phyloP scores from a whole-genome alignment of 208 protist species.

The Leishmania tarentolae region DNA sequence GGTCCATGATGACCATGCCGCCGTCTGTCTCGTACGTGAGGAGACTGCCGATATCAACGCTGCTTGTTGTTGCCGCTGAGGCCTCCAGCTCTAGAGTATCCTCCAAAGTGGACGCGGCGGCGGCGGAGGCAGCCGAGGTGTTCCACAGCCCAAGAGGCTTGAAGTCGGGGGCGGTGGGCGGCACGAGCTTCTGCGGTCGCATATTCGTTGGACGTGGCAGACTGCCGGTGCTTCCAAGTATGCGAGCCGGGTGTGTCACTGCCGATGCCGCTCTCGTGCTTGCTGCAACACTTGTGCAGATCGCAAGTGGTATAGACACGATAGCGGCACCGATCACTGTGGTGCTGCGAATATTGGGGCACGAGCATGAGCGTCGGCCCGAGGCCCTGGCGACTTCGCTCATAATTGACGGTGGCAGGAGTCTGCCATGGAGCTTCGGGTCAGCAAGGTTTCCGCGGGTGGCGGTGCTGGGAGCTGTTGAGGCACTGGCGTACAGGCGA shows the following conservation, averaged over 20 bases:
- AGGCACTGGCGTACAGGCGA: not conserved
- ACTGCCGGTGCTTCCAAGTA: not conserved
- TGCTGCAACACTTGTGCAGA: not conserved
- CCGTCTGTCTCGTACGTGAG: slow-evolving; percentile 16
- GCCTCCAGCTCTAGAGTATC: not conserved
- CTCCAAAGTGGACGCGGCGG: not conserved
- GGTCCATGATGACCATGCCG: slow-evolving; percentile 11
- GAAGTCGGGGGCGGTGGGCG: not conserved
- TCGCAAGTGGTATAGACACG: not conserved
- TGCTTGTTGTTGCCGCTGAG: too few species aligned
- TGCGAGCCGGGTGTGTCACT: not conserved
- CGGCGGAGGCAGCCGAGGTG: not conserved
- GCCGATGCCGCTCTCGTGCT: not conserved
- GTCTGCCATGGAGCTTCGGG: not conserved
- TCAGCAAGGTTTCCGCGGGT: not conserved
- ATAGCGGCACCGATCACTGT: not conserved
- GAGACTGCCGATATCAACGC: slow-evolving; percentile 3
- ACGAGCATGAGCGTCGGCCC: slow-evolving; percentile 6
- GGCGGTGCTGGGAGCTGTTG: not conserved
- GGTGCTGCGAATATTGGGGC: slow-evolving; percentile 4
- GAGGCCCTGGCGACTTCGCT: not conserved
- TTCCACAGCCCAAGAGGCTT: slow-evolving; percentile 7
- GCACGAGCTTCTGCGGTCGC: not conserved
- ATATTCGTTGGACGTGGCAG: not conserved
- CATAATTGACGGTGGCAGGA: not conserved